These are phyloP conservation scores for Backusella sp. DNA, from an alignment of 192 early-diverging fungal species.

Conservation along the genomic window DNA sequence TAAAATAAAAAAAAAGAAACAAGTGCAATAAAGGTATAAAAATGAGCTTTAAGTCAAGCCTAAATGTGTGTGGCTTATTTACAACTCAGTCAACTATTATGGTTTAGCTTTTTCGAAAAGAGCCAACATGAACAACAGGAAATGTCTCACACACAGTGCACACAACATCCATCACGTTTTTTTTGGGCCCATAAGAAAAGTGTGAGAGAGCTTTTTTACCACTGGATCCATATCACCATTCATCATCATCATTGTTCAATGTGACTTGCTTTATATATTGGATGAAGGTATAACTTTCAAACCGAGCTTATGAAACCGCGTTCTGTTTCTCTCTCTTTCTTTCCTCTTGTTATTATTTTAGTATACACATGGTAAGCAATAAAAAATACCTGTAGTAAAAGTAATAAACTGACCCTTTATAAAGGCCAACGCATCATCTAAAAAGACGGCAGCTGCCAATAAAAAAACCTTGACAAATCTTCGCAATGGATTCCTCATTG, in stretches of 20 bases:
- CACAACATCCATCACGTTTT: too few relatives aligned
- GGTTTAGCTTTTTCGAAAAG: not conserved
- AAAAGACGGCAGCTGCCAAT: conserved; percentile 61
- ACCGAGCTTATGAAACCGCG: not conserved
- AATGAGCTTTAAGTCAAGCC: not conserved
- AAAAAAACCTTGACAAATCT: conserved; percentile 50
- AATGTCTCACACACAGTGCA: not conserved
- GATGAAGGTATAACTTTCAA: not conserved
- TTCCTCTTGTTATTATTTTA: not conserved
- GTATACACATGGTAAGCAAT: not conserved
- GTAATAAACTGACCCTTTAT: not conserved
- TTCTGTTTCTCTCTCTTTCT: not conserved
- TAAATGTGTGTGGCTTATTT: not conserved
- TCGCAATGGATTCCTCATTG: conserved; percentile 47
- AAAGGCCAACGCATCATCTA: conserved; percentile 66
- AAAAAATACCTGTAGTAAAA: not conserved
- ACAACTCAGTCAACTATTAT: not conserved
- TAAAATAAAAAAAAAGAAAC: not conserved
- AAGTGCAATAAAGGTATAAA: not conserved
- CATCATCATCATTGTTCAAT: not conserved
- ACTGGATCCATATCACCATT: too few relatives aligned
- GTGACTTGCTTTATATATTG: not conserved
- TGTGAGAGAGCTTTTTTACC: too few relatives aligned
- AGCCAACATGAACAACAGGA: not conserved
- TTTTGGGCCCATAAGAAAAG: too few relatives aligned